Evolutionary conservation across 768 basidiomycete species (phyloP).

Genomic region (Udeniomyces megalosporus): DNA sequence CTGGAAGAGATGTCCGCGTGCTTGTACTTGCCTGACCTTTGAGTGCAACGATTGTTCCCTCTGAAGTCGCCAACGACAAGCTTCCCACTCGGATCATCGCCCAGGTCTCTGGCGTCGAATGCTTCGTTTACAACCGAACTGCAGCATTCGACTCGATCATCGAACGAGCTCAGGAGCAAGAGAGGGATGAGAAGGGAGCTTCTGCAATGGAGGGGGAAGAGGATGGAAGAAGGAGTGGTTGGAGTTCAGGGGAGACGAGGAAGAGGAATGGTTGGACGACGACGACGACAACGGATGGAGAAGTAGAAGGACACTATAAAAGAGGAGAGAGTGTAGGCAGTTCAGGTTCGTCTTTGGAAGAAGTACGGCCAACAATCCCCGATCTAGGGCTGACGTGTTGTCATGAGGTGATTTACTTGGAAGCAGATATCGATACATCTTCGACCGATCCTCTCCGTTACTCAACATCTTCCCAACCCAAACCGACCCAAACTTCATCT

Average conservation of each 20-base stretch:
- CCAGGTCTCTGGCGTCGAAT: conserved; percentile 70
- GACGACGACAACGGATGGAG: no score
- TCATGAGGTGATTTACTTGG: neutral
- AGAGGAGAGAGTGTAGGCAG: no score
- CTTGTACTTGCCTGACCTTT: no score
- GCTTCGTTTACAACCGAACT: conserved; percentile 82
- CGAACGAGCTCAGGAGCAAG: conserved; percentile 32
- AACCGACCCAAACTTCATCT: neutral
- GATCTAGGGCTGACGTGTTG: neutral
- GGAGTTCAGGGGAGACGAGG: neutral
- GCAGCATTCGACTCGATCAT: conserved; percentile 77
- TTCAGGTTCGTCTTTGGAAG: no score
- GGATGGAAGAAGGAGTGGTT: neutral
- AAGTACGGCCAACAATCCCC: neutral
- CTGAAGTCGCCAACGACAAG: conserved; percentile 9
- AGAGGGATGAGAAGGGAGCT: no score
- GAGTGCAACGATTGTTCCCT: no score
- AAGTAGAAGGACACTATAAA: no score
- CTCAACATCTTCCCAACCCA: neutral
- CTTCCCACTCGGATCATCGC: conserved; percentile 50
- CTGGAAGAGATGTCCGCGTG: no score
- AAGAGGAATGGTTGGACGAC: neutral
- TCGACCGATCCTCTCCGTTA: neutral
- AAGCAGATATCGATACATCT: neutral
- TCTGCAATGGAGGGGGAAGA: neutral